Conservation (phyloP, 176 grass and related monocot genomes). For the Rhynchospora pubera region DNA sequence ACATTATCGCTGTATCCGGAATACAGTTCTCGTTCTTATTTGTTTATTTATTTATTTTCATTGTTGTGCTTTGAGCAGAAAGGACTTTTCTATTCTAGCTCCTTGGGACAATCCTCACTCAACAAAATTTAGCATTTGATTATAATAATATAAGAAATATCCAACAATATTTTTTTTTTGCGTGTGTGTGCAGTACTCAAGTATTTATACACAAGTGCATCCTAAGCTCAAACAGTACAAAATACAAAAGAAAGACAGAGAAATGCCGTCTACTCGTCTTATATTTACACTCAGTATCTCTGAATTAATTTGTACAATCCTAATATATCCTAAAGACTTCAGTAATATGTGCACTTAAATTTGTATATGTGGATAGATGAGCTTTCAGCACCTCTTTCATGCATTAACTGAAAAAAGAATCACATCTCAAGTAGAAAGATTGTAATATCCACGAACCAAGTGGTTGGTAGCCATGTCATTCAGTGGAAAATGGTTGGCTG, state of each 20-base stretch:
- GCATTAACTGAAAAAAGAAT: not conserved
- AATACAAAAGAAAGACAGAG: not conserved
- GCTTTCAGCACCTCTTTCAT: not conserved
- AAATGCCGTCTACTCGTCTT: not conserved
- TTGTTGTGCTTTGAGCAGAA: too few species aligned
- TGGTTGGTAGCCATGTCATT: not conserved
- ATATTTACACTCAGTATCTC: not conserved
- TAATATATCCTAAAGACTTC: not conserved
- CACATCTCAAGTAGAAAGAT: not conserved
- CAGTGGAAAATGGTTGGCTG: not conserved
- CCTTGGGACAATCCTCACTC: too few species aligned
- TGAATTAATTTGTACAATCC: slow-evolving; percentile 9
- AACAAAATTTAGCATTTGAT: too few species aligned
- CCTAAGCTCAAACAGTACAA: not conserved
- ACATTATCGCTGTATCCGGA: too few species aligned
- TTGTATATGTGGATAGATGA: not conserved
- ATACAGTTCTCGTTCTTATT: too few species aligned
- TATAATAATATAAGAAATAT: too few species aligned
- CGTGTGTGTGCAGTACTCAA: not conserved
- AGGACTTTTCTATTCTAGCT: too few species aligned
- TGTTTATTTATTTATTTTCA: too few species aligned
- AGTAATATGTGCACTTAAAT: not conserved
- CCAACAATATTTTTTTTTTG: too few species aligned
- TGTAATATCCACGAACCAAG: not conserved
- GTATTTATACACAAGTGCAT: not conserved